These are phyloP conservation scores for Aureobasidium namibiae DNA, from an alignment of 2,329 filamentous ascomycete genomes.

Conservation along the genomic window DNA sequence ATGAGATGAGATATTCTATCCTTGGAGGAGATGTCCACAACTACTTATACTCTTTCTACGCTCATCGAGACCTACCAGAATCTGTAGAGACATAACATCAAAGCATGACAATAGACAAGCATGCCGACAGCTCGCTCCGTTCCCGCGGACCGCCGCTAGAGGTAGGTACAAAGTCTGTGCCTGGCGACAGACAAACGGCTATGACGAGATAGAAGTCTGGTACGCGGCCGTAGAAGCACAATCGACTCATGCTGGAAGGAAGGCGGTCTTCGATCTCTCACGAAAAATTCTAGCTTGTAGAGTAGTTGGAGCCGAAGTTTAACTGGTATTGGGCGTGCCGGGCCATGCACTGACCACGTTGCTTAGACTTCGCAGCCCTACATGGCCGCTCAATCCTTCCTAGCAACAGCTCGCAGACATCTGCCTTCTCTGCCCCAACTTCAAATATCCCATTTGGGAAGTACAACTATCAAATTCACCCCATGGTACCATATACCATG, in stretches of 20 bases:
- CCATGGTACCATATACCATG: no score
- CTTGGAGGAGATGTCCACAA: not conserved
- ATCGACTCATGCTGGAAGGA: not conserved
- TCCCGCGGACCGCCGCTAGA: not conserved
- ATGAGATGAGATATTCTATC: not conserved
- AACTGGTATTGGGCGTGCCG: not conserved
- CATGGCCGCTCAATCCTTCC: not conserved
- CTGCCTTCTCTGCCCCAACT: conserved; percentile 8
- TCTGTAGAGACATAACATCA: not conserved
- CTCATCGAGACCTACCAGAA: not conserved
- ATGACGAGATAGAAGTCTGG: not conserved
- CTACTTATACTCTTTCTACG: not conserved
- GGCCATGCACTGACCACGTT: not conserved
- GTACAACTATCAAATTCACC: not conserved
- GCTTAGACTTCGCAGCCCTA: not conserved
- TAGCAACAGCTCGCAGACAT: not conserved
- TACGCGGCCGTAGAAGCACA: not conserved
- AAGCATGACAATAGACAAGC: not conserved
- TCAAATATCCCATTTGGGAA: not conserved
- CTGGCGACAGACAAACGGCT: not conserved
- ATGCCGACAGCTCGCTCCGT: not conserved
- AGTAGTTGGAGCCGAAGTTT: not conserved
- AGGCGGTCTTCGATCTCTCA: not conserved
- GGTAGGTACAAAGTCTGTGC: not conserved
- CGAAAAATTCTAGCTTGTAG: not conserved